Evolutionary conservation across 352 stramenopile genomes (phyloP).

Genomic region (Peronospora tabacina): DNA sequence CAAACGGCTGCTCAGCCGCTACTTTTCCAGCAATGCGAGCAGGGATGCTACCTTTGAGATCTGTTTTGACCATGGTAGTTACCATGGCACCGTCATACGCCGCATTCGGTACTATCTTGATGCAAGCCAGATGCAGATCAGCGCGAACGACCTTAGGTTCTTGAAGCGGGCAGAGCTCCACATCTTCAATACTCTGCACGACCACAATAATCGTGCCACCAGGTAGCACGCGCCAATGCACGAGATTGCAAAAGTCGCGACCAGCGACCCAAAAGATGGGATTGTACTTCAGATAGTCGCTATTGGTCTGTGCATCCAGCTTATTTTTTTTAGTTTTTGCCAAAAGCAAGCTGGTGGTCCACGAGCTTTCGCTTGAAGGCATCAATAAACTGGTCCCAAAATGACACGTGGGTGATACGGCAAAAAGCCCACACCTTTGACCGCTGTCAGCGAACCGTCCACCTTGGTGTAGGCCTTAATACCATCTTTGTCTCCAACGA

Average conservation of each 20-base stretch:
- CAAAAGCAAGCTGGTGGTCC: slow-evolving; percentile 47
- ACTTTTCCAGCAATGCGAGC: slow-evolving; percentile 53
- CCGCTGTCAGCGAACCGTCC: slow-evolving; percentile 54
- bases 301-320: slow-evolving; percentile 55
- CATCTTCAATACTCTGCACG: slow-evolving; percentile 55
- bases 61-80: slow-evolving; percentile 63
- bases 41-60: slow-evolving; percentile 62
- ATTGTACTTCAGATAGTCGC: slow-evolving; percentile 78
- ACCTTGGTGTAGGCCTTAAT: slow-evolving; percentile 62
- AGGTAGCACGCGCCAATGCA: slow-evolving; percentile 59
- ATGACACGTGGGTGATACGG: slow-evolving; percentile 47
- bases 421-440: slow-evolving; percentile 47
- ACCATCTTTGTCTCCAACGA: slow-evolving; percentile 61
- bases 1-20: slow-evolving; percentile 54
- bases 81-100: slow-evolving; percentile 50
- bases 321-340: slow-evolving; percentile 28
- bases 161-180: slow-evolving; percentile 45
- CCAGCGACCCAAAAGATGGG: slow-evolving; percentile 66
- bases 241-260: slow-evolving; percentile 63
- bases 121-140: slow-evolving; percentile 56
- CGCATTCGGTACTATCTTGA: slow-evolving; percentile 57
- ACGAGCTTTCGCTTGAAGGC: slow-evolving; percentile 41
- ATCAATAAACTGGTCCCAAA: slow-evolving; percentile 46
- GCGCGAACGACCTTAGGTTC: slow-evolving; percentile 62
- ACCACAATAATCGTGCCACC: slow-evolving; percentile 65